Evolutionary conservation across 768 basidiomycete genomes (phyloP).

Genomic region (Infundibulicybe gibba): DNA sequence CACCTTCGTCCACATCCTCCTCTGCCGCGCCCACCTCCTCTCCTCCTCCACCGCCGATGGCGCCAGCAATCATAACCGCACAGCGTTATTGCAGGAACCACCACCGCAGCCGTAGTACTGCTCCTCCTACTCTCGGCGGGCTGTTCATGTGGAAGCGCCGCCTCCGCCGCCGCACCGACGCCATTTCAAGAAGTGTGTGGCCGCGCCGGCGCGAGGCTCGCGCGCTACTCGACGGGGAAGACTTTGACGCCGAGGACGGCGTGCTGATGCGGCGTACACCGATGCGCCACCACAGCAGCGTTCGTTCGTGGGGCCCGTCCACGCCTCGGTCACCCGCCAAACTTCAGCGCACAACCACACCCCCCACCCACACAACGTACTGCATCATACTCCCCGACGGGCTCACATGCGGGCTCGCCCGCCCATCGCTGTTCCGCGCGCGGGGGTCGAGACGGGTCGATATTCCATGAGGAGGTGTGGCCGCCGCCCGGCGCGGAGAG

Average conservation of each 20-base stretch:
- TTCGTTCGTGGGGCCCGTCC: constrained; percentile 8
- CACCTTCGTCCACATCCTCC: constrained; percentile 1
- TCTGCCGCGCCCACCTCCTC: constrained; percentile 27
- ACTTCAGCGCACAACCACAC: constrained; percentile 8
- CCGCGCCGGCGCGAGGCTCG: constrained; percentile 15
- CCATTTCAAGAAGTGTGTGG: background rate
- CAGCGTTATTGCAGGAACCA: constrained; percentile 38
- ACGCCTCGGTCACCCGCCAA: background rate
- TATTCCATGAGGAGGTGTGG: constrained; percentile 47
- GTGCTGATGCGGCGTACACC: constrained; percentile 14
- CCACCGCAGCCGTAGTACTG: constrained; percentile 31
- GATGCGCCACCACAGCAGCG: constrained; percentile 10
- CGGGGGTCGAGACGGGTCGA: constrained; percentile 37
- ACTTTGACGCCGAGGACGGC: constrained; percentile 29
- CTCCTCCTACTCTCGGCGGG: constrained; percentile 29
- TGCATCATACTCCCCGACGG: background rate
- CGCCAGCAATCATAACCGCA: constrained; percentile 18
- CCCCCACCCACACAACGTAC: constrained; percentile 1
- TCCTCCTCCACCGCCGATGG: constrained; percentile 13
- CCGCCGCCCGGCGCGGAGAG: constrained; percentile 30
- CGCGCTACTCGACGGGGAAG: constrained; percentile 31
- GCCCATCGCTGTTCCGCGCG: constrained; percentile 33
- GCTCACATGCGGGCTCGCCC: constrained; percentile 17
- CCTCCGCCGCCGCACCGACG: constrained; percentile 27
- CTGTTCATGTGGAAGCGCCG: constrained; percentile 34